Evolutionary conservation across 805 yeast genomes (phyloP).

Genomic region (Monosporozyma aquatica): DNA sequence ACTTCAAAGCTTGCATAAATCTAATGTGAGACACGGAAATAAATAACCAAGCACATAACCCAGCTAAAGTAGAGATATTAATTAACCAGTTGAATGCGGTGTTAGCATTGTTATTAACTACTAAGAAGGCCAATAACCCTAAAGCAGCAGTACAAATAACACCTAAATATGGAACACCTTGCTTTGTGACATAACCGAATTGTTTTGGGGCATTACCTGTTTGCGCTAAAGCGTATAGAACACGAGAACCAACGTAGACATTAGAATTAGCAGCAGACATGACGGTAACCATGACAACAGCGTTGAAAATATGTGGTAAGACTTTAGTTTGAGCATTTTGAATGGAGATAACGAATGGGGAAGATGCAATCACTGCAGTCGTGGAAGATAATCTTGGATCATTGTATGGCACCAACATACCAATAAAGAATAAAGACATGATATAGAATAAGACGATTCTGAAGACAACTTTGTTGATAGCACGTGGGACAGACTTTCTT

Average conservation of each 20-base stretch:
- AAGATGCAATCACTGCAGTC: conserved; percentile 39
- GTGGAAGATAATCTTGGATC: conserved; percentile 38
- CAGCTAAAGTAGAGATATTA: conserved; percentile 58
- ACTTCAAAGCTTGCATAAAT: conserved; percentile 50
- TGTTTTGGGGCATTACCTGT: conserved; percentile 51
- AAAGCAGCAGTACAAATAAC: conserved; percentile 46
- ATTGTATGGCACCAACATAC: conserved; percentile 54
- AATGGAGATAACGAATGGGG: conserved; percentile 64
- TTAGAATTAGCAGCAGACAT: conserved; percentile 74
- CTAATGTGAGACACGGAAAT: conserved; percentile 52
- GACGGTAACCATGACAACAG: conserved; percentile 55
- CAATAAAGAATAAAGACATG: conserved; percentile 51
- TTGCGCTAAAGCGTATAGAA: conserved; percentile 53
- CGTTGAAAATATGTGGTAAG: conserved; percentile 64
- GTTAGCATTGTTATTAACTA: conserved; percentile 40
- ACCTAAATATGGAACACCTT: conserved; percentile 53
- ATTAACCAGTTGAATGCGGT: conserved; percentile 58
- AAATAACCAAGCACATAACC: conserved; percentile 59
- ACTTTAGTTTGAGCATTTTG: conserved; percentile 56
- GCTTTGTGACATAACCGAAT: conserved; percentile 43
- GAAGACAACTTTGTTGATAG: conserved; percentile 55
- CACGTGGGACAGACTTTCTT: conserved; percentile 58
- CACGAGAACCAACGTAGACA: conserved; percentile 64
- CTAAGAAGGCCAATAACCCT: conserved; percentile 52
- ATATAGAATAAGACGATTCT: conserved; percentile 57